Conservation (phyloP, 2,329 filamentous ascomycete genomes). For the Exophiala aquamarina region DNA sequence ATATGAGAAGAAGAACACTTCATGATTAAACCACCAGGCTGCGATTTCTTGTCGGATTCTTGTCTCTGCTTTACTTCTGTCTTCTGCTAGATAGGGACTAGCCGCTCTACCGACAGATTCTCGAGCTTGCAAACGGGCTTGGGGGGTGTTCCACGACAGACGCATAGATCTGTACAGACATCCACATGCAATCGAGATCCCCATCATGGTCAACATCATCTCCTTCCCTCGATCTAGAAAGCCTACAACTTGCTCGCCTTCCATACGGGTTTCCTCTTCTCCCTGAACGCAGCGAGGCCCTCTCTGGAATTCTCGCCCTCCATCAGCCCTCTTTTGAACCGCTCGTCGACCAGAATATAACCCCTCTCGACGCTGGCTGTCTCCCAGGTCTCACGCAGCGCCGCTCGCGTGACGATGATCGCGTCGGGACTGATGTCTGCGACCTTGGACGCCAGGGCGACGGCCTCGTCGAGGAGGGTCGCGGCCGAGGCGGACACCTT, state of each 20-base stretch:
- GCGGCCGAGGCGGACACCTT: constrained; percentile 17
- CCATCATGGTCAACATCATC: no score
- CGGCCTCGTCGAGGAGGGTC: constrained; percentile 30
- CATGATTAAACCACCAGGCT: no score
- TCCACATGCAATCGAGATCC: no score
- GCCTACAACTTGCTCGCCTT: constrained; percentile 47
- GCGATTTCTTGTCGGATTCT: no score
- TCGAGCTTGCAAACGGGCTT: no score
- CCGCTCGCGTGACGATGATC: constrained; percentile 71
- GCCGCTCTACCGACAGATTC: no score
- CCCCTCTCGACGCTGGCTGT: constrained; percentile 63
- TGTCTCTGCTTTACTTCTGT: no score
- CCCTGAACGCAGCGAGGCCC: constrained; percentile 72
- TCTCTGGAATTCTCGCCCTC: constrained; percentile 67
- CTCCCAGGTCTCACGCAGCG: constrained; percentile 72
- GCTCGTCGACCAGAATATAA: constrained; percentile 46
- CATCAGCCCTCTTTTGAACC: constrained; percentile 19
- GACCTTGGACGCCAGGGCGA: constrained; percentile 58
- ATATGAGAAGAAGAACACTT: no score
- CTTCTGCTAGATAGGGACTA: no score
- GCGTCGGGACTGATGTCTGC: constrained; percentile 71
- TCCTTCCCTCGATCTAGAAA: no score
- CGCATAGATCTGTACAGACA: no score
- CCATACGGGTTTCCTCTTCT: constrained; percentile 72
- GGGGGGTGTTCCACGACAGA: no score